These are phyloP conservation scores for Nepenthes gracilis DNA, from an alignment of 148 eudicot species.

Conservation along the genomic window DNA sequence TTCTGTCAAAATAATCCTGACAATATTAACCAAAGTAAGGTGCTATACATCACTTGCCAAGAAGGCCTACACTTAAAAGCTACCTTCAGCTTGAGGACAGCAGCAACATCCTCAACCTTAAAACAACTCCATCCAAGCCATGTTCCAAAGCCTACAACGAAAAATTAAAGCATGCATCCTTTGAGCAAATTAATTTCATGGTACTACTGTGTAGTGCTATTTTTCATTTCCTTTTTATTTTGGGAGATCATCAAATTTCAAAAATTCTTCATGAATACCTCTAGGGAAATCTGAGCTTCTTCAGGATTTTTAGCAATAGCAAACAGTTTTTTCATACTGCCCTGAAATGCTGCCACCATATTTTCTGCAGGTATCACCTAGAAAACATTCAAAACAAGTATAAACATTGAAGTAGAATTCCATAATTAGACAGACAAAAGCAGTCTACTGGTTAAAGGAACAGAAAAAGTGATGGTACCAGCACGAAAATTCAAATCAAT, in stretches of 20 bases:
- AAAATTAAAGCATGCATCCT: not conserved
- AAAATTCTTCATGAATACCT: conserved; percentile 29
- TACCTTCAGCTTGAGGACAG: conserved; percentile 78
- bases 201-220: not conserved
- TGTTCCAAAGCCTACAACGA: conserved; percentile 70
- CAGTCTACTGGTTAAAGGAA: too few species aligned
- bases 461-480: too few species aligned
- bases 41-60: conserved; percentile 6
- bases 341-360: conserved; percentile 81
- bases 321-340: conserved; percentile 47
- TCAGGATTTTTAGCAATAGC: conserved; percentile 55
- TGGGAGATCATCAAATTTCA: not conserved
- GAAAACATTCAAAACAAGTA: not conserved
- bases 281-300: conserved; percentile 74
- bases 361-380: conserved; percentile 96
- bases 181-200: not conserved
- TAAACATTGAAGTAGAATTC: not conserved
- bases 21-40: conserved; percentile 19
- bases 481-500: too few species aligned
- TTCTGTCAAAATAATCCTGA: conserved; percentile 83
- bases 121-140: conserved; percentile 81
- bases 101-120: conserved; percentile 57
- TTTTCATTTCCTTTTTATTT: not conserved
- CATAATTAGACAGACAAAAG: not conserved
- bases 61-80: conserved; percentile 3